Conservation (phyloP, 768 basidiomycete species). For the Mycena chlorophos region DNA sequence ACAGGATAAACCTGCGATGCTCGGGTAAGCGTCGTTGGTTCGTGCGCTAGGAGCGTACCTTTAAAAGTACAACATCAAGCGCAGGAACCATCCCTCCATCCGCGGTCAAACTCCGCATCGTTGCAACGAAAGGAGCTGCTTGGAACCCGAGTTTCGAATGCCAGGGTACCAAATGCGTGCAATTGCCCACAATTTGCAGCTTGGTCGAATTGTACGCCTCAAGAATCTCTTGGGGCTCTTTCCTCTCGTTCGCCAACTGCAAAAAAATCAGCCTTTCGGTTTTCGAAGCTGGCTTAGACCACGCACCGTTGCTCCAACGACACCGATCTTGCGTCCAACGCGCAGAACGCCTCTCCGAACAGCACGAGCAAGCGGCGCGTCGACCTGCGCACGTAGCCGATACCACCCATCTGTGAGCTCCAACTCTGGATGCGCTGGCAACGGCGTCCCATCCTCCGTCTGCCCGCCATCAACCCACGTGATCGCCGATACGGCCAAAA, state of each 20-base stretch:
- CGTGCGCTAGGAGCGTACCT: slow-evolving; percentile 39
- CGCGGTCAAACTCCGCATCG: slow-evolving; percentile 72
- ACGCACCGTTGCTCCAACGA: slow-evolving; percentile 78
- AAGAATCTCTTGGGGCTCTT: slow-evolving; percentile 80
- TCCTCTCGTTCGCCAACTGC: slow-evolving; percentile 67
- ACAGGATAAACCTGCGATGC: slow-evolving; percentile 61
- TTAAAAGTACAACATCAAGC: slow-evolving; percentile 72
- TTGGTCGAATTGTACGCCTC: slow-evolving; percentile 72
- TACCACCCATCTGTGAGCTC: slow-evolving; percentile 99
- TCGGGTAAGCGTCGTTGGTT: neutral
- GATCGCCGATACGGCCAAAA: slow-evolving; percentile 81
- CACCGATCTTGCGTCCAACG: slow-evolving; percentile 80
- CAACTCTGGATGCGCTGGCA: slow-evolving; percentile 54
- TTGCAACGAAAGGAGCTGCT: slow-evolving; percentile 63
- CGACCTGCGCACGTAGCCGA: slow-evolving; percentile 72
- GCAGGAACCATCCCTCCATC: slow-evolving; percentile 80
- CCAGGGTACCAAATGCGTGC: slow-evolving; percentile 85
- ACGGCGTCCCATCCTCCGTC: slow-evolving; percentile 38
- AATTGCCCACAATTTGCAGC: slow-evolving; percentile 78
- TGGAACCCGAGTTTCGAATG: slow-evolving; percentile 84
- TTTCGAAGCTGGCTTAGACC: neutral
- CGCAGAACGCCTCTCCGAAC: slow-evolving; percentile 62
- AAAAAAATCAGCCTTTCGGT: slow-evolving; percentile 1
- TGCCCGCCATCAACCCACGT: slow-evolving; percentile 46
- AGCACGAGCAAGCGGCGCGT: slow-evolving; percentile 71